These are phyloP conservation scores for Pythium scleroteichum DNA, from an alignment of 352 stramenopile genomes.

Conservation along the genomic window DNA sequence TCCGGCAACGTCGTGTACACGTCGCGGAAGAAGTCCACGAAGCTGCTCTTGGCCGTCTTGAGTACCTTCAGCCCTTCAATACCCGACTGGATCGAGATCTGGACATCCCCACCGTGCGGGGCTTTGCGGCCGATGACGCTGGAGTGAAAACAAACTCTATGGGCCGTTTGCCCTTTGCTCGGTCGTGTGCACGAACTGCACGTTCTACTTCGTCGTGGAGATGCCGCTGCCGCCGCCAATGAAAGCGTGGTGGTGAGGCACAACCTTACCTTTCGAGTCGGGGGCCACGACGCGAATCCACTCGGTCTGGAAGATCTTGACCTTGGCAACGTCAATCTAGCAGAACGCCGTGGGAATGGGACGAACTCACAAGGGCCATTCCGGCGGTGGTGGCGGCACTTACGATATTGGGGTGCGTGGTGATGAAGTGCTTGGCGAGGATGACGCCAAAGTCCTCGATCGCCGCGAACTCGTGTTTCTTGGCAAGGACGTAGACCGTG, in stretches of 20 bases:
- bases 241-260: constrained; percentile 78
- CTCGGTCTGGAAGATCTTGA: constrained; percentile 76
- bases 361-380: neutral
- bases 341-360: neutral
- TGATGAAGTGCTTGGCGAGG: constrained; percentile 87
- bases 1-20: constrained; percentile 79
- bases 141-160: neutral
- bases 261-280: constrained; percentile 54
- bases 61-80: constrained; percentile 78
- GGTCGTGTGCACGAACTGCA: constrained; percentile 9
- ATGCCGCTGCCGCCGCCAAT: constrained; percentile 56
- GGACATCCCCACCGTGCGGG: constrained; percentile 26
- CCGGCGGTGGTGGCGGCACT: constrained; percentile 10
- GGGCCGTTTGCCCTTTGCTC: too few relatives aligned
- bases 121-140: constrained; percentile 61
- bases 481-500: constrained; percentile 87
- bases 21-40: constrained; percentile 86
- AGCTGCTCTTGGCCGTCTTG: constrained; percentile 90
- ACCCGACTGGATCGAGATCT: constrained; percentile 56
- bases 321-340: constrained; percentile 69
- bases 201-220: constrained; percentile 63
- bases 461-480: constrained; percentile 85
- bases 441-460: constrained; percentile 89
- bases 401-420: constrained; percentile 76
- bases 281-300: constrained; percentile 61